Conservation (phyloP, 345 rosid species). For the Pseudoturritis turrita region DNA sequence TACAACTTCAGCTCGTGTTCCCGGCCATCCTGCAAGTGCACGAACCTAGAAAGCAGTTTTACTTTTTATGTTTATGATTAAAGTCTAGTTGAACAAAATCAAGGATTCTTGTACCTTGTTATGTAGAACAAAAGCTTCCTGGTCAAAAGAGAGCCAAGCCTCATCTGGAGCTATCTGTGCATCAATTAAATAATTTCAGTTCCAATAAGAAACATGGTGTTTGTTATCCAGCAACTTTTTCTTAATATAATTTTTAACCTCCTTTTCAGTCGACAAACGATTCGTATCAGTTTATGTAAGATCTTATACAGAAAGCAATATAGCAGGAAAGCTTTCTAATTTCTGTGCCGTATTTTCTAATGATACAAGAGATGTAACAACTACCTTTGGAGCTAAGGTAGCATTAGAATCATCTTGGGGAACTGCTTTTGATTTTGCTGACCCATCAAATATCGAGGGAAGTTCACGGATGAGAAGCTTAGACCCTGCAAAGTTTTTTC, state of each 20-base stretch:
- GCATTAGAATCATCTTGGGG: conserved; percentile 85
- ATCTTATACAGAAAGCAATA: not conserved
- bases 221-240: not conserved
- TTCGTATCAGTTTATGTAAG: not conserved
- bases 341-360: not conserved
- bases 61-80: not conserved
- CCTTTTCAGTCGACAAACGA: not conserved
- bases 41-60: conserved; percentile 64
- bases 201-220: not conserved
- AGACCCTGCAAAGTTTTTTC: conserved; percentile 53
- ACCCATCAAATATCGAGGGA: conserved; percentile 73
- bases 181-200: conserved; percentile 7
- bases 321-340: not conserved
- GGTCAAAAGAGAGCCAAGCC: conserved; percentile 76
- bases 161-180: conserved; percentile 74
- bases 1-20: conserved; percentile 73
- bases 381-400: conserved; percentile 90
- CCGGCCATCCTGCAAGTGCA: conserved; percentile 99
- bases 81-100: not conserved
- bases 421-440: conserved; percentile 63
- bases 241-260: not conserved
- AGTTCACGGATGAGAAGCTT: conserved; percentile 69
- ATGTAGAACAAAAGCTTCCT: conserved; percentile 70
- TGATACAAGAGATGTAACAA: not conserved
- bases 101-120: conserved; percentile 55